Base-by-base conservation (phyloP, 768 basidiomycete species). In the Trametes maxima region DNA sequence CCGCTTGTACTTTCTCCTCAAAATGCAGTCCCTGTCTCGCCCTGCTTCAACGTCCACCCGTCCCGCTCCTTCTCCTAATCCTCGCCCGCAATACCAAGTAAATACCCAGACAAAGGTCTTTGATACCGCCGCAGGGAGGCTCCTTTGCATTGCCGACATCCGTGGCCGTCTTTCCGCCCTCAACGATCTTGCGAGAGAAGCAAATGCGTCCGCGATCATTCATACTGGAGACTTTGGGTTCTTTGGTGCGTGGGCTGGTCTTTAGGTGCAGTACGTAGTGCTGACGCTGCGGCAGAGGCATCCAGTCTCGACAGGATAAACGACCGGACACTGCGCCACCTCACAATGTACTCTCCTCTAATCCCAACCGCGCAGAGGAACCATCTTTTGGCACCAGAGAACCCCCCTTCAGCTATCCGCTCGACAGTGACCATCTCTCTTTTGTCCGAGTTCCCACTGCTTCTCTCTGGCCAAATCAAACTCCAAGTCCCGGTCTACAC, bases 191-290 rank as follows among this genome's bases (percentile, higher is more conserved):
- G 95, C 95, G 17, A 79, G 88, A 47, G 94, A 97, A 67, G 86
- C 86, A 59, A 89, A 91, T 70, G 97, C 95, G 22, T 85, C 88
- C 60, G 96, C 95, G 17, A 88, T 98, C 73, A 92, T 99, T 60
- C 96, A 98, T 73, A 96, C 95, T 0, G 97, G 97, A 54, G 97
- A 99, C 79, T 98, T 98, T 85, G 97, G 97, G 60, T 97, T 99
- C 78, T 97, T 96, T 75, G 94, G 92, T 88, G 66, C 64, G 82
- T 57, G 7, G 13, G 24, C 21, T 12, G 19, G 44, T 22, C n/a
- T 3, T 33, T 16, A 25, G 42, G 11, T n/a, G 19, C 16, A 10
- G 1, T 37, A 12, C 24, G 2, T 37, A 19, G 8, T 42, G 43
- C 54, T 62, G 43, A 57, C 54, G 50, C 64, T 62, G 51, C 50